A percentile compares a stretch with the other conserved stretches of the same genome.
Conservation (phyloP, 768 basidiomycete species). For the Boletus subparvulus region DNA sequence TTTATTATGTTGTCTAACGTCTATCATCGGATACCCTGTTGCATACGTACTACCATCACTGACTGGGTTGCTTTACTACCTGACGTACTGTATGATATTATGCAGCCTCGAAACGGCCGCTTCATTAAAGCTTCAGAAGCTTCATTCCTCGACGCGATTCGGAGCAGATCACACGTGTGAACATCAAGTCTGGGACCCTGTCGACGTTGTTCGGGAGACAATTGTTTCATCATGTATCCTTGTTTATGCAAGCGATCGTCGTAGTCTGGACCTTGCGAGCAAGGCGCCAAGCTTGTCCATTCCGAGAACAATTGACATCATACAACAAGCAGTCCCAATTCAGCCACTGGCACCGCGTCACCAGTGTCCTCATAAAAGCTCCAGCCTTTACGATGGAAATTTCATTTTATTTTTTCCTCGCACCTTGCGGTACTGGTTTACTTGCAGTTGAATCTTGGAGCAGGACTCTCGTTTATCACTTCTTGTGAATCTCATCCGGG, state of each 20-base stretch:
- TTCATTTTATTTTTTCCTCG: background rate
- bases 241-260: conserved; percentile 1
- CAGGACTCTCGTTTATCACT: conserved; percentile 18
- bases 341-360: background rate
- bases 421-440: conserved; percentile 23
- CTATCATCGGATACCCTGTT: conserved; percentile 36
- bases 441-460: conserved; percentile 20
- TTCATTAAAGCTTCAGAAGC: background rate
- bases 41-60: conserved; percentile 37
- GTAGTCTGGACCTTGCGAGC: background rate
- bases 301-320: conserved; percentile 15
- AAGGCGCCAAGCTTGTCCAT: background rate
- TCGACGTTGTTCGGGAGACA: conserved; percentile 6
- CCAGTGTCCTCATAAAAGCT: conserved; percentile 17
- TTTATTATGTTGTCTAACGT: conserved; percentile 28
- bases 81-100: conserved; percentile 30
- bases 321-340: conserved; percentile 15
- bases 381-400: background rate
- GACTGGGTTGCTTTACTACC: conserved; percentile 25
- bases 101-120: conserved; percentile 1
- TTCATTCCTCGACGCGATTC: background rate
- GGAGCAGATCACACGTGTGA: background rate
- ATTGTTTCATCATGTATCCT: background rate
- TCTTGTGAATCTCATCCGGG: background rate
- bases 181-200: background rate